phyloP scores from a whole-genome alignment of 1,139 yeast species.

The Sugiyamaella grinbergsii region DNA sequence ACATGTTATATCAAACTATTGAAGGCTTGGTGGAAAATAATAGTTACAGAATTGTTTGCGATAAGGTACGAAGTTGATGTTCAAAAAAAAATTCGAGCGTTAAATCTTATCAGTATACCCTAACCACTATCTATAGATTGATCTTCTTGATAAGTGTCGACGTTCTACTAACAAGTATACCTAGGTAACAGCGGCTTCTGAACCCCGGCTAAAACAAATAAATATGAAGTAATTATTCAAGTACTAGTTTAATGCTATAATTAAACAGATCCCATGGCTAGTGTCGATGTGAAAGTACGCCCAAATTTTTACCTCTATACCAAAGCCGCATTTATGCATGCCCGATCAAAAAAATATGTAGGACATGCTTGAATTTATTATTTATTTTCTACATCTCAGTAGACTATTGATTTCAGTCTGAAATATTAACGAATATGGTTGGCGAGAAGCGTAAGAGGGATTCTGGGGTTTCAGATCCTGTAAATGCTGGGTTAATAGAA shows the following conservation, averaged over 20 bases:
- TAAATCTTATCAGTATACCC: conserved; percentile 11
- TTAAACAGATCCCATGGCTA: no score
- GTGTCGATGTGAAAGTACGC: neutral
- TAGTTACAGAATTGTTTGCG: no score
- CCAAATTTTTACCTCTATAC: neutral
- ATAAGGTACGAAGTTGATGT: neutral
- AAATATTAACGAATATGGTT: neutral
- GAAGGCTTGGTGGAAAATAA: neutral
- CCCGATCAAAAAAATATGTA: conserved; percentile 11
- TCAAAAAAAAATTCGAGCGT: neutral
- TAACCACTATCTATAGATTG: neutral
- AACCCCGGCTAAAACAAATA: no score
- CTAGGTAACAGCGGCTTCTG: no score
- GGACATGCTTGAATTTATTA: no score
- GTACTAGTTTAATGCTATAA: no score
- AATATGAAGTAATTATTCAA: no score
- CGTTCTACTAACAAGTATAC: no score
- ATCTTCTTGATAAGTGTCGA: neutral
- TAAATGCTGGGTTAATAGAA: conserved; percentile 13
- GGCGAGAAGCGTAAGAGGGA: conserved; percentile 14
- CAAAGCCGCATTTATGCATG: conserved; percentile 9
- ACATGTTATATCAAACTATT: conserved; percentile 5
- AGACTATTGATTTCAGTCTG: no score
- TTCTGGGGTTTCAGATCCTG: conserved; percentile 13
- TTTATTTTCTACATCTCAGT: no score